Evolutionary conservation across 345 rosid species (phyloP).

Genomic region (Laguncularia racemosa): DNA sequence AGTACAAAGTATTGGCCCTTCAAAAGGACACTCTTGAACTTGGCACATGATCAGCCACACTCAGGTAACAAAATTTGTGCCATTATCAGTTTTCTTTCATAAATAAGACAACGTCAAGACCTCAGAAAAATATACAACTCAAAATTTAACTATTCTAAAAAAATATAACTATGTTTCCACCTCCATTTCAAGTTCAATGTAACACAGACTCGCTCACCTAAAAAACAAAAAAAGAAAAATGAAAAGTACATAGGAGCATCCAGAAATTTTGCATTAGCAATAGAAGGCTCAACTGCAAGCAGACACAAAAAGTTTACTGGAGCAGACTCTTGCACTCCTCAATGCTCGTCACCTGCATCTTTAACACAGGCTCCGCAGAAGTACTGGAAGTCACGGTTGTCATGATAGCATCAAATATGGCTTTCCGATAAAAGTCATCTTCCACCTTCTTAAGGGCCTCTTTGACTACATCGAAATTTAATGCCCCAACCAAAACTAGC

Average conservation of each 20-base stretch:
- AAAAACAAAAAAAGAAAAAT: not conserved
- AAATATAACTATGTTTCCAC: slow-evolving; percentile 18
- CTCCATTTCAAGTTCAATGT: slow-evolving; percentile 22
- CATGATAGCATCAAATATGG: slow-evolving; percentile 43
- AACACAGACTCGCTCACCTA: slow-evolving; percentile 28
- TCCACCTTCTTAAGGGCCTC: slow-evolving; percentile 64
- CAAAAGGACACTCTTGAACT: slow-evolving; percentile 14
- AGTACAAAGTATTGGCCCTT: slow-evolving; percentile 25
- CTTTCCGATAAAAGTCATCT: slow-evolving; percentile 49
- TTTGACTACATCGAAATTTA: slow-evolving; percentile 44
- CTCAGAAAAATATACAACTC: slow-evolving; percentile 31
- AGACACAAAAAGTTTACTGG: slow-evolving; percentile 11
- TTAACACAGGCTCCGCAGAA: slow-evolving; percentile 32
- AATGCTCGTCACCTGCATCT: slow-evolving; percentile 42
- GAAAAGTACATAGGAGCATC: slow-evolving; percentile 2
- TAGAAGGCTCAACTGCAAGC: slow-evolving; percentile 7
- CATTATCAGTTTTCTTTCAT: slow-evolving; percentile 16
- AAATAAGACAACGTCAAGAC: slow-evolving; percentile 26
- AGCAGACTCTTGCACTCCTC: slow-evolving; percentile 57
- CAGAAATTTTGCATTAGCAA: slow-evolving; percentile 8
- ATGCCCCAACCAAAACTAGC: slow-evolving; percentile 39
- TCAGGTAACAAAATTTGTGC: slow-evolving; percentile 30
- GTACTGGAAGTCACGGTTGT: slow-evolving; percentile 28
- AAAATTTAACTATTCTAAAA: slow-evolving; percentile 6
- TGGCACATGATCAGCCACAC: slow-evolving; percentile 22